phyloP scores from a whole-genome alignment of 139 green algal genomes.

The Picochlorum sp. region DNA sequence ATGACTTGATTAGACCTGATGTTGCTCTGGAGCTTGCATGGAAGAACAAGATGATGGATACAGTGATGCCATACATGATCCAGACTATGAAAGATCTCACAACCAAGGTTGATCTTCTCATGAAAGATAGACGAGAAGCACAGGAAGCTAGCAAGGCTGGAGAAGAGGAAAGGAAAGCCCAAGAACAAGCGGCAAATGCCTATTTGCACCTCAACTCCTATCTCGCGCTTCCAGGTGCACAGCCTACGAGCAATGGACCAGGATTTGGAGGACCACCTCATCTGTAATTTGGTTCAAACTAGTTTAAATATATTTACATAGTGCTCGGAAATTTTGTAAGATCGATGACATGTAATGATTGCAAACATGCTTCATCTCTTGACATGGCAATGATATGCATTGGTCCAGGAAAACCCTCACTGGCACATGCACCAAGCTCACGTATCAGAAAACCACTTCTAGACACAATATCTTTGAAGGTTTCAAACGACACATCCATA shows the following conservation, averaged over 20 bases:
- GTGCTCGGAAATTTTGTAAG: no score
- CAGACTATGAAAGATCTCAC: constrained; percentile 85
- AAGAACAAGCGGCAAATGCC: constrained; percentile 47
- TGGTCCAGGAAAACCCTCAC: constrained; percentile 5
- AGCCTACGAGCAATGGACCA: background rate
- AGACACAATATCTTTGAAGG: background rate
- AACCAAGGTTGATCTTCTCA: constrained; percentile 67
- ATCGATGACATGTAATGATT: background rate
- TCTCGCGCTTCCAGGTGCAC: constrained; percentile 19
- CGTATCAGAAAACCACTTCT: background rate
- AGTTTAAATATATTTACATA: no score
- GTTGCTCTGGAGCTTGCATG: constrained; percentile 93
- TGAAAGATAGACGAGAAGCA: constrained; percentile 39
- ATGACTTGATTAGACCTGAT: constrained; percentile 93
- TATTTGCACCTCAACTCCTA: constrained; percentile 44
- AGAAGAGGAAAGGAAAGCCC: constrained; percentile 28
- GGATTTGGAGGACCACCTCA: background rate
- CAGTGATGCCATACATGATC: constrained; percentile 94
- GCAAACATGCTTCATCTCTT: constrained; percentile 3
- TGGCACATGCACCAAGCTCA: background rate
- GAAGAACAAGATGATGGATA: constrained; percentile 86
- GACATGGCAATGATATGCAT: constrained; percentile 1
- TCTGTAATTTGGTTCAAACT: background rate
- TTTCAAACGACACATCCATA: constrained; percentile 7
- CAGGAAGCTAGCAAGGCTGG: constrained; percentile 30